phyloP scores from a whole-genome alignment of 352 stramenopile species.

The Pythium aphanidermatum region DNA sequence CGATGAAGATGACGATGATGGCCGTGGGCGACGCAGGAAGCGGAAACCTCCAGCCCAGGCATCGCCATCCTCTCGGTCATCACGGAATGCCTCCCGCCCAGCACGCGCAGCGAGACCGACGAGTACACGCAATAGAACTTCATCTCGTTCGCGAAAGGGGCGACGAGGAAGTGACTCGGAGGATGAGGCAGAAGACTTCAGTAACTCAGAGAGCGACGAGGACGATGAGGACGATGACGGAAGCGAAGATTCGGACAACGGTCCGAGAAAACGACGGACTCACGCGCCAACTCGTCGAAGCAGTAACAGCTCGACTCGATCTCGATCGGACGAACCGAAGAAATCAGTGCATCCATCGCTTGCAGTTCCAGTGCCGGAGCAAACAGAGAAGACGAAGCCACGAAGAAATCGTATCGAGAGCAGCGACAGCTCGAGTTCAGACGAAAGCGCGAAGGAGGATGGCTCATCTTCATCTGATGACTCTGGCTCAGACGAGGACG shows the following conservation, averaged over 20 bases:
- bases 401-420: conserved; percentile 29
- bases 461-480: conserved; percentile 17
- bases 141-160: conserved; percentile 3
- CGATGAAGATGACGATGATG: conserved; percentile 11
- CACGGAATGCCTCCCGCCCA: background rate
- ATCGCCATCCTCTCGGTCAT: conserved; percentile 11
- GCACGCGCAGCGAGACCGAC: background rate
- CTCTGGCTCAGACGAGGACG: conserved; percentile 5
- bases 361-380: background rate
- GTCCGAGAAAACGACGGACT: background rate
- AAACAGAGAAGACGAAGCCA: background rate
- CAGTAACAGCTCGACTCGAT: background rate
- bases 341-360: background rate
- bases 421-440: conserved; percentile 65
- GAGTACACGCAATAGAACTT: no score
- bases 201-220: conserved; percentile 14
- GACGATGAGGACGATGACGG: conserved; percentile 6
- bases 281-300: background rate
- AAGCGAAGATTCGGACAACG: conserved; percentile 13
- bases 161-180: conserved; percentile 13
- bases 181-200: conserved; percentile 8
- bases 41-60: conserved; percentile 16
- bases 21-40: conserved; percentile 12
- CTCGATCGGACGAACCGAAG: background rate
- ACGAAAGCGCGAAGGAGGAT: conserved; percentile 31